Evolutionary conservation across 805 yeast species (phyloP), one percentile per base, ranked within the genome.

Genomic region (Lipomyces sp.): DNA sequence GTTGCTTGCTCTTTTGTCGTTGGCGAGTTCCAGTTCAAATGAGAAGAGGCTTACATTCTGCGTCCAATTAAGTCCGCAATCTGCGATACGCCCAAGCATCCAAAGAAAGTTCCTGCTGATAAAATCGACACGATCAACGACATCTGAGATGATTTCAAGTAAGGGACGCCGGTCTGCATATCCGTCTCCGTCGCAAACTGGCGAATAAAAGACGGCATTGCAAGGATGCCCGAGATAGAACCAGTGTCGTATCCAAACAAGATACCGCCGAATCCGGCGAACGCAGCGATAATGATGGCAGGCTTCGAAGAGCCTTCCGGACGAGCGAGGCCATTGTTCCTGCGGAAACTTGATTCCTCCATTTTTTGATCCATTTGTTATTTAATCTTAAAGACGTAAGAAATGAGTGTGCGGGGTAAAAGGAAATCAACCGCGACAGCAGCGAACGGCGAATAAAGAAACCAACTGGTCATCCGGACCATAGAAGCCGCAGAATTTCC

Each of bases 221-320:
- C 91, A 47, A 84, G 65, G 4, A 88, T 70, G 56, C 86, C 87
- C 65, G 86, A 86, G 47, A 87, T 83, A 41, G 86, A 70, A 1
- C 95, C 96, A 0, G 96, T 87, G 67, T 88, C 95, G 64, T 86
- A 88, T 1, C 96, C 96, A 65, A 83, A 87, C 37, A 87, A 70
- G 64, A 87, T 85, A 0, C 96, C 96, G 29, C 96, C 96, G 16
- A 85, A 78, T 14, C 95, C 95, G 10, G 91, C 91, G 53, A 87
- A 82, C 22, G 80, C 63, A 53, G 95, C 95, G 4, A 87, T 89
- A 7, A 77, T 69, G 31, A 84, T 66, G 4, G 95, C 86, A 6
- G 36, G 19, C 32, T 13, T 19, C 21, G 24, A n/a, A 11, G 47
- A 43, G n/a, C 47, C 47, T n/a, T n/a, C n/a, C n/a, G n/a, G n/a